phyloP scores from a whole-genome alignment of 257 asterid genomes.

The Lavandula angustifolia region DNA sequence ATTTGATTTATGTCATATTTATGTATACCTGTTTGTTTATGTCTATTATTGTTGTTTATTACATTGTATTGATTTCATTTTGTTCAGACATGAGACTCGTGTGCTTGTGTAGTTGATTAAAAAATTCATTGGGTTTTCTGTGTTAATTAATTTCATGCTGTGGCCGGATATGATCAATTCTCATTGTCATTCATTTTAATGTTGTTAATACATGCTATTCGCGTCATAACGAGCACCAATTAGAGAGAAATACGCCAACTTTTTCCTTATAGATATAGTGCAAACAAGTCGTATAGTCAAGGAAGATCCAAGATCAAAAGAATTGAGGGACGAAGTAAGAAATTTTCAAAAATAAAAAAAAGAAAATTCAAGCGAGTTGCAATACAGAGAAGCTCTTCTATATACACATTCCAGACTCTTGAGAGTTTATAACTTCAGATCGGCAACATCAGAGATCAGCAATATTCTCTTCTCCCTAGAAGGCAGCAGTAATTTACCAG shows the following conservation, averaged over 20 bases:
- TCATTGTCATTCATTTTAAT: no score
- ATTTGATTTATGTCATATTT: slow-evolving; percentile 11
- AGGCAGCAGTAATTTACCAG: background rate
- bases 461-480: background rate
- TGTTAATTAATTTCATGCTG: no score
- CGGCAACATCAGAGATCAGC: background rate
- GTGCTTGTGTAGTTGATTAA: slow-evolving; percentile 23
- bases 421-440: background rate
- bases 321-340: no score
- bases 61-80: slow-evolving; percentile 30
- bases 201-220: no score
- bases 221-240: no score
- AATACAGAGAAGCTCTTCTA: background rate
- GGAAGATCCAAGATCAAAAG: no score
- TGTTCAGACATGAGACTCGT: slow-evolving; percentile 20
- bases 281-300: no score
- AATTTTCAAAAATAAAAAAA: no score
- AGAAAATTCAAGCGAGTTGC: no score
- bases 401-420: background rate
- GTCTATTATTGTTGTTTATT: slow-evolving; percentile 27
- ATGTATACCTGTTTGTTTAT: slow-evolving; percentile 21
- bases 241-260: no score
- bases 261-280: no score
- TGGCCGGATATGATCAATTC: no score
- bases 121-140: slow-evolving; percentile 8